Base-by-base conservation (phyloP, 2,329 filamentous ascomycete genomes). In the Trichoderma sp. region DNA sequence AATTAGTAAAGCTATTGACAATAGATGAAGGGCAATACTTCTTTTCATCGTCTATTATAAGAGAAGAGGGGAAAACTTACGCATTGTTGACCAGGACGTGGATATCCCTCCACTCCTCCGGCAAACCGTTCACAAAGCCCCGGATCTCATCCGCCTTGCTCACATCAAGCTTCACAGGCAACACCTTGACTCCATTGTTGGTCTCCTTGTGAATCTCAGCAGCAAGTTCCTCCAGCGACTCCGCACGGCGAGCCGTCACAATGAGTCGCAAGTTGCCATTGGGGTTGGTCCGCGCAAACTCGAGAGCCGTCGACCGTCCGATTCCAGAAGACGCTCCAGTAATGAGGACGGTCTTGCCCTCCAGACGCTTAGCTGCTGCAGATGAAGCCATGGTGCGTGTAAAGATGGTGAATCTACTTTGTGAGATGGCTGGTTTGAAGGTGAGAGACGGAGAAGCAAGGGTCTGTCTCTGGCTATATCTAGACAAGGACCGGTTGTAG, bases 81-180 rank as follows among this genome's bases (percentile, higher is more conserved):
- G 95, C 95, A 86, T 98, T 98, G 84, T 99, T 99, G 30, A 99
- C 93, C 73, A 99, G 84, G 3, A 98, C 88, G 80, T 98, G 89
- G 75, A 98, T 92, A 30, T 94, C 90, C 80, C 88, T 90, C 84
- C 93, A 98, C 79, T 94, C 95, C 73, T 90, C 89, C 0, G 95
- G 95, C 77, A 98, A 82, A 53, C 85, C 87, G 1, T 82, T 83
- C 14, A 98, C 90, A 78, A 98, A 95, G 53, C 83, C 84, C 67
- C 87, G 86, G 4, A 98, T 88, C 79, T 96, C 90, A 3, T 90
- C 88, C 0, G 93, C 86, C 72, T 92, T 92, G 84, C 92, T 95
- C 70, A 99, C 91, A 81, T 99, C 96, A 68, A 98, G 87, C 84
- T 94, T 91, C 12, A 96, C 89, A 1, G 94, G 90, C 57, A 95